Evolutionary conservation across 2,329 filamentous ascomycete genomes (phyloP), one percentile per base, ranked within the genome.

Genomic region (Paecilomyces sp.): DNA sequence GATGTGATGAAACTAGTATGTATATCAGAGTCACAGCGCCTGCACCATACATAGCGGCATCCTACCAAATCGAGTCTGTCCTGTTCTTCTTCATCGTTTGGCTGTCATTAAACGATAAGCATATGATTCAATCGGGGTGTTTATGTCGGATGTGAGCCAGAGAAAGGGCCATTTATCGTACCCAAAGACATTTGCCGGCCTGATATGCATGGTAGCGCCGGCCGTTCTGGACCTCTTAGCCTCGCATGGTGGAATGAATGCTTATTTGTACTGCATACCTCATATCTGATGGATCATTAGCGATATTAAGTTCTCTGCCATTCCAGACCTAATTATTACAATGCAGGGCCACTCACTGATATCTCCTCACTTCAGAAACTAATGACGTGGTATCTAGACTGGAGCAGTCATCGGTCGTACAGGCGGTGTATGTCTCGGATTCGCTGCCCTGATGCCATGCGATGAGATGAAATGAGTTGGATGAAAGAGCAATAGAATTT

Each of bases 121-220:
- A 28, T 13, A n/a, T 53, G 51, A 11, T 53, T 9, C 11, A n/a
- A 47, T 47, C n/a, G n/a, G n/a, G n/a, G n/a, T 18, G n/a, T 22
- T 22, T 47, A 8, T 47, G 9, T 18, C 7, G 7, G 7, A 18
- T 18, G 18, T 47, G n/a, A 18, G 18, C 15, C 13, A 47, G 7
- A n/a, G 5, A 47, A 18, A n/a, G 31, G 41, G n/a, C 15, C n/a
- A 22, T 53, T 53, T 53, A 28, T 53, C 51, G 51, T 53, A 53
- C 51, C 51, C 51, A 53, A 30, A 13, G 51, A 54, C 66, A 67
- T 60, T 61, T 58, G 9, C 65, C 65, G 1, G 65, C 64, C 30
- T 63, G 61, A 60, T 63, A 67, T 9, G 63, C 61, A 59, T 67
- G 64, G 55, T 67, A 67, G 6, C 63, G 61, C 4, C 65, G 63